Evolutionary conservation across 768 basidiomycete species (phyloP), one percentile per base, ranked within the genome.

Genomic region (Phylloporus sp.): DNA sequence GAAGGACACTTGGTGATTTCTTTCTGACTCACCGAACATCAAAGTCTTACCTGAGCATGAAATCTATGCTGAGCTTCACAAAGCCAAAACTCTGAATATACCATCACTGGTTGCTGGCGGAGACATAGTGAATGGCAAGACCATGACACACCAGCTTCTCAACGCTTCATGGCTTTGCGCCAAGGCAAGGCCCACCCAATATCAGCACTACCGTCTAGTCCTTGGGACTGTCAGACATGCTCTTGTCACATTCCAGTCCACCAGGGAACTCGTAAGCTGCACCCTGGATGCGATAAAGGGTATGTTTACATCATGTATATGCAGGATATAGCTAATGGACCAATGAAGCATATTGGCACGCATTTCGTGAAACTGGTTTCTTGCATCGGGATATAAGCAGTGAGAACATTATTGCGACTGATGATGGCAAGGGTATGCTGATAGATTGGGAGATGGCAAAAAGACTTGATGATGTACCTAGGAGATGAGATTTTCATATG

Each of bases 361-460:
- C 62, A 6, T 62, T 40, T 31, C 39, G 42, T 5, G 38, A 43
- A 6, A 41, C 50, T 11, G 40, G 36, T 9, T 43, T 57, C 20
- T 46, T 64, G 26, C 63, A 67, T 39, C 53, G 62, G 5, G 64
- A 65, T 26, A 53, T 61, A 15, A 64, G 61, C 32, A 23, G 18
- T 0, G 48, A 51, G 1, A 46, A 21, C 18, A 21, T 36, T 15
- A 20, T 36, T n/a, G 11, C n/a, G 15, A 37, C 36, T 2, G 14
- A 9, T 0, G 13, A 14, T 2, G 21, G 36, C 14, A 37, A 17
- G 13, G 60, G 55, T 3, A 11, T 59, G 17, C 42, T 66, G 14
- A 55, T 48, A 26, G 60, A 64, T 38, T 60, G 56, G 59, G 62
- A 65, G 42, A 18, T 59, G 18, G 5, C 50, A 47, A 5, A 48